Conservation (phyloP, 495 filamentous ascomycete species). For the Ramalina peruviana region DNA sequence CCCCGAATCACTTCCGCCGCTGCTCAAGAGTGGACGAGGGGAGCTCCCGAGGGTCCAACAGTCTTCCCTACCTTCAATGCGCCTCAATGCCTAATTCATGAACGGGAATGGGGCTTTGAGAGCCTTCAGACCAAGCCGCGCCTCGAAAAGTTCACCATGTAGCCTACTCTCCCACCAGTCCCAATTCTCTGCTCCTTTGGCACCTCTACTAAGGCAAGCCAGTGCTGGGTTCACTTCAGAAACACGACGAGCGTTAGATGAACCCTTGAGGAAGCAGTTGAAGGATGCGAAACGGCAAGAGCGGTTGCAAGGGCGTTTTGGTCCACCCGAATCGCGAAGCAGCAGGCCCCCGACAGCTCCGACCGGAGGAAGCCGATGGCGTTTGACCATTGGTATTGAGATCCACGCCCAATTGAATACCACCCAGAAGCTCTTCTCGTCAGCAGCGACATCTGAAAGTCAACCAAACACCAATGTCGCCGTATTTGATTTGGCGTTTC, state of each 20-base stretch:
- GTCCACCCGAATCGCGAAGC: background rate
- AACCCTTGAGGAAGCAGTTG: constrained; percentile 58
- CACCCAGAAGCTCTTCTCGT: background rate
- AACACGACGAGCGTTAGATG: background rate
- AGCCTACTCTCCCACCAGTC: too few species aligned
- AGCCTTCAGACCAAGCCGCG: too few species aligned
- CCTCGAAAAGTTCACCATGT: too few species aligned
- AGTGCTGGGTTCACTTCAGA: too few species aligned
- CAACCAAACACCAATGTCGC: constrained; percentile 74
- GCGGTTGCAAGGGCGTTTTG: constrained; percentile 7
- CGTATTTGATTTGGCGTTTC: constrained; percentile 77
- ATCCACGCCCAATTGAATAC: constrained; percentile 87
- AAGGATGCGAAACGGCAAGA: constrained; percentile 47
- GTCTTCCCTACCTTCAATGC: too few species aligned
- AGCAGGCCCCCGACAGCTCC: constrained; percentile 26
- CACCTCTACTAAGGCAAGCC: too few species aligned
- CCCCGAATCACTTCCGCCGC: too few species aligned
- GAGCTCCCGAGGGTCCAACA: too few species aligned
- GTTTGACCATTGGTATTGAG: constrained; percentile 88
- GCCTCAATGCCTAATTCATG: too few species aligned
- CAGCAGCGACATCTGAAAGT: constrained; percentile 55
- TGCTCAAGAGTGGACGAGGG: too few species aligned
- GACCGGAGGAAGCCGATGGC: constrained; percentile 44
- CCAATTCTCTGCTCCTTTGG: too few species aligned
- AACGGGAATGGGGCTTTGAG: too few species aligned